Evolutionary conservation across 208 protist species (phyloP), one percentile per base, ranked within the genome.

Genomic region (Crithidia brevicula): DNA sequence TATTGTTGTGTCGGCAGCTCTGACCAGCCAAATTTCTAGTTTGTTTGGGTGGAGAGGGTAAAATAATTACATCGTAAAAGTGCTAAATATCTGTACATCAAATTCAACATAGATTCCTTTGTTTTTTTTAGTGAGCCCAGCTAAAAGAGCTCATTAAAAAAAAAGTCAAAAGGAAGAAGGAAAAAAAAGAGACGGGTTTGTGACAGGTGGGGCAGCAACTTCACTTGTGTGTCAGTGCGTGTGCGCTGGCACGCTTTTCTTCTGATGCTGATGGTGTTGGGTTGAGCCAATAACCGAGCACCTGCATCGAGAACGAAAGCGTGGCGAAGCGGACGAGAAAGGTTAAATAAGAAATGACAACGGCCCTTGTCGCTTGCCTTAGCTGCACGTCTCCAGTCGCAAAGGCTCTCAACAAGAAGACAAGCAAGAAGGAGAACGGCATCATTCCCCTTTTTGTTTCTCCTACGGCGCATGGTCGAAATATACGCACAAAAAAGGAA

Each of bases 211-310:
- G n/a, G n/a, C n/a, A n/a, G n/a, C n/a, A n/a, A n/a, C n/a, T n/a
- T n/a, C n/a, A n/a, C n/a, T n/a, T 11, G 46, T 51, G 46, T 9
- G 23, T 30, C 22, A 30, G 23, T 18, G 4, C 3, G 46, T n/a
- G n/a, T n/a, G n/a, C n/a, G n/a, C n/a, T n/a, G n/a, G n/a, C n/a
- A n/a, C n/a, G n/a, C n/a, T n/a, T n/a, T n/a, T n/a, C n/a, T n/a
- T n/a, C n/a, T n/a, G n/a, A n/a, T n/a, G n/a, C n/a, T 25, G n/a
- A 13, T 5, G 46, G 9, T 18, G 22, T 13, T 34, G 28, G 31
- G 28, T 52, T 52, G 43, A 63, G 57, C 57, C 57, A 63, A 52
- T 63, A 50, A 52, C 42, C 28, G 57, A 63, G 36, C 45, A 51
- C 15, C 3, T 18, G 6, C 23, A 62, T 30, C 53, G 36, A 66